phyloP scores from a whole-genome alignment of 1,139 yeast genomes.

The Pichia sp. region DNA sequence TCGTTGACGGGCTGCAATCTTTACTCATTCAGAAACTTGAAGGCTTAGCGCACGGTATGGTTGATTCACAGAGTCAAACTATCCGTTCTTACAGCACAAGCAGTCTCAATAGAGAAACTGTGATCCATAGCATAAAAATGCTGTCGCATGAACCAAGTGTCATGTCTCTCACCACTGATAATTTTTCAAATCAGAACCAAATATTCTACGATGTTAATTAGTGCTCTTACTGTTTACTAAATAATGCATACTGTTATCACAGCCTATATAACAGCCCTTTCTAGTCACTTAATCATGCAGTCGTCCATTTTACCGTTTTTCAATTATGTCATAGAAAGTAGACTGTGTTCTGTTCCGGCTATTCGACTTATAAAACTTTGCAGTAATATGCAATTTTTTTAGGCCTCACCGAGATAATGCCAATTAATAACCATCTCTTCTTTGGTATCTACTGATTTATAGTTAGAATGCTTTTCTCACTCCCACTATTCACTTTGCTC shows the following conservation, averaged over 20 bases:
- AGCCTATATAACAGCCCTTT: neutral
- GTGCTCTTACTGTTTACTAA: neutral
- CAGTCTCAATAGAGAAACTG: slow-evolving; percentile 13
- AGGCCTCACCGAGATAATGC: too few relatives aligned
- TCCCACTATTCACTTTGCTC: neutral
- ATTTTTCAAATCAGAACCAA: slow-evolving; percentile 26
- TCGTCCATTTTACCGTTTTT: neutral
- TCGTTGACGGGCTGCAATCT: slow-evolving; percentile 70
- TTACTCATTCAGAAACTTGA: slow-evolving; percentile 27
- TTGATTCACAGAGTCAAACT: slow-evolving; percentile 4
- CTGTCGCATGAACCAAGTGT: slow-evolving; percentile 25
- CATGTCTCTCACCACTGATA: slow-evolving; percentile 27
- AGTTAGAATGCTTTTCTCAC: neutral
- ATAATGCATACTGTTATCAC: neutral
- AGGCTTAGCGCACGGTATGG: slow-evolving; percentile 3
- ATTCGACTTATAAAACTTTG: too few relatives aligned
- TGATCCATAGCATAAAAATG: slow-evolving; percentile 18
- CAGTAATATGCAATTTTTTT: too few relatives aligned
- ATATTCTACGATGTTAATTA: slow-evolving; percentile 29
- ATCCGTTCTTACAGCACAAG: slow-evolving; percentile 11
- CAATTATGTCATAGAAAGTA: too few relatives aligned
- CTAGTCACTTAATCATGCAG: neutral
- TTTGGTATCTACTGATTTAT: too few relatives aligned
- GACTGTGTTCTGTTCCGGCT: too few relatives aligned
- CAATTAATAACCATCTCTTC: too few relatives aligned